Conservation (phyloP, 2,329 filamentous ascomycete genomes). For the Ascochyta fabae region DNA sequence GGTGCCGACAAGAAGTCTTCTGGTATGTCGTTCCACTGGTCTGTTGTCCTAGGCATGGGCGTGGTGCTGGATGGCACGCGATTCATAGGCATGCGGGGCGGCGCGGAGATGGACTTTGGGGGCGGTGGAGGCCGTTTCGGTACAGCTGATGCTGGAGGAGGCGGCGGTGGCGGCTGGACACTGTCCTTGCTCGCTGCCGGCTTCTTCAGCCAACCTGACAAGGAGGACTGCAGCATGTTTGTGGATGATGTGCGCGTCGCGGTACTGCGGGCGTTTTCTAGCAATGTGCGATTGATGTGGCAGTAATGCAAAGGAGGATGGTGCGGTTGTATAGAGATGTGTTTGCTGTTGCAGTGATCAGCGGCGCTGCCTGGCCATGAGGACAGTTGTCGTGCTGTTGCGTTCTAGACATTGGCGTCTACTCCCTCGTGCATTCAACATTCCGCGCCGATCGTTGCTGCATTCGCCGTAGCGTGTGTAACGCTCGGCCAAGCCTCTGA, state of each 20-base stretch:
- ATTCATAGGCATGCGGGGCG: conserved; percentile 22
- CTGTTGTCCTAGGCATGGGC: conserved; percentile 24
- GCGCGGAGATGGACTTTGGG: conserved; percentile 28
- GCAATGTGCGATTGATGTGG: not conserved
- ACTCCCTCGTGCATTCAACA: conserved; percentile 25
- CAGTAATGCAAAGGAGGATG: not conserved
- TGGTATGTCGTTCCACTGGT: conserved; percentile 40
- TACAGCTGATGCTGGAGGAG: conserved; percentile 9
- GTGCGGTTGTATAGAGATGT: not conserved
- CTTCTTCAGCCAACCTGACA: conserved; percentile 57
- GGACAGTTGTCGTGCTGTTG: conserved; percentile 17
- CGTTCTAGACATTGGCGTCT: conserved; percentile 22
- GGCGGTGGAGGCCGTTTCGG: conserved; percentile 26
- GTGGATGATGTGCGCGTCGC: conserved; percentile 4
- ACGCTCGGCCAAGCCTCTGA: conserved; percentile 35
- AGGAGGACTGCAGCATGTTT: conserved; percentile 54
- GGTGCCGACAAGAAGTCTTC: conserved; percentile 36
- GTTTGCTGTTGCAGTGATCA: not conserved
- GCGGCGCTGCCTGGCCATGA: conserved; percentile 1
- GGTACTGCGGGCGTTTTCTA: not conserved
- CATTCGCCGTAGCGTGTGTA: conserved; percentile 27
- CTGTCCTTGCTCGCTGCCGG: conserved; percentile 42
- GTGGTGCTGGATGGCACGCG: conserved; percentile 19
- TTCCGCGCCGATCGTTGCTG: conserved; percentile 26
- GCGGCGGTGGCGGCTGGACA: conserved; percentile 16